phyloP scores from a whole-genome alignment of 352 stramenopile species.

The Albugo candida region DNA sequence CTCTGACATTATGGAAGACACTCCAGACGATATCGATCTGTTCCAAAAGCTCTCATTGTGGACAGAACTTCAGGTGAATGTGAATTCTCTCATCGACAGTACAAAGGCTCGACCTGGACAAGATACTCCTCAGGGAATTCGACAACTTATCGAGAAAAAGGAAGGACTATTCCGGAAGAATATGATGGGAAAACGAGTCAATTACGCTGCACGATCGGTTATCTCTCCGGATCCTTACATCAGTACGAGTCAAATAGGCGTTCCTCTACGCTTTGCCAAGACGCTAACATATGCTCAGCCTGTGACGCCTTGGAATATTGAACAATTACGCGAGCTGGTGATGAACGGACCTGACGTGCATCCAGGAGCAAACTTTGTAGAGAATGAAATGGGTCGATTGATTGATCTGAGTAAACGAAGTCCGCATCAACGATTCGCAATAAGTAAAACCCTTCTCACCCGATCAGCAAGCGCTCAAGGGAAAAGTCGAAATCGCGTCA shows the following conservation, averaged over 20 bases:
- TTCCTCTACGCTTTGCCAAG: constrained; percentile 95
- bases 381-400: constrained; percentile 85
- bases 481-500: constrained; percentile 74
- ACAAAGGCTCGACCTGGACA: constrained; percentile 44
- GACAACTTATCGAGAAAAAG: constrained; percentile 99
- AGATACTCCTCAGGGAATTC: constrained; percentile 80
- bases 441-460: constrained; percentile 91
- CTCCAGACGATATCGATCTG: constrained; percentile 29
- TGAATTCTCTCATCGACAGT: constrained; percentile 72
- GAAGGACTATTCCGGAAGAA: constrained; percentile 98
- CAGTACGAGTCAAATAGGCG: constrained; percentile 98
- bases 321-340: constrained; percentile 92
- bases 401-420: constrained; percentile 91
- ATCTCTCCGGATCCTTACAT: constrained; percentile 99
- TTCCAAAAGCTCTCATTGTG: constrained; percentile 86
- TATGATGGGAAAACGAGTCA: constrained; percentile 98
- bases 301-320: constrained; percentile 96
- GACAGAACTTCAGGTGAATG: constrained; percentile 93
- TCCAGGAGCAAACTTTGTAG: constrained; percentile 95
- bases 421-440: constrained; percentile 83
- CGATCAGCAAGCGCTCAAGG: constrained; percentile 61
- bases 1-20: constrained; percentile 28
- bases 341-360: constrained; percentile 91
- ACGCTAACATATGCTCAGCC: constrained; percentile 95
- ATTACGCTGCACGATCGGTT: constrained; percentile 97